Evolutionary conservation across 1,139 yeast species (phyloP).

Genomic region (Diutina siamensis): DNA sequence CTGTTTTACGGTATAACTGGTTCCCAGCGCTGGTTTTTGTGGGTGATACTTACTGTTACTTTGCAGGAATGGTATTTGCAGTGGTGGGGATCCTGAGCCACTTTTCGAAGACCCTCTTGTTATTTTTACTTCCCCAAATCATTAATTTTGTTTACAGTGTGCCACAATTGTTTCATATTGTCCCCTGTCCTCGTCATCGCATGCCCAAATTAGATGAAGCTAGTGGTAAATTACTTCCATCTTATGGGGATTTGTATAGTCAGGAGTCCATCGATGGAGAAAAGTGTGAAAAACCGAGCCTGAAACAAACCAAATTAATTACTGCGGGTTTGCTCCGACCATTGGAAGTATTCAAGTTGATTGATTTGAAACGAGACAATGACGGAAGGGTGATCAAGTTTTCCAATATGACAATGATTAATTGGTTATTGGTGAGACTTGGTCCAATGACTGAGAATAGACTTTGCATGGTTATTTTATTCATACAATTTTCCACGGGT

Average conservation of each 20-base stretch:
- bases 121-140: constrained; percentile 84
- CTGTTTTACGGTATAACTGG: constrained; percentile 70
- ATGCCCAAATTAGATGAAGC: constrained; percentile 40
- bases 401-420: constrained; percentile 81
- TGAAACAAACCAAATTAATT: not conserved
- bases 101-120: constrained; percentile 80
- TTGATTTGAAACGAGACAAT: constrained; percentile 32
- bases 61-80: constrained; percentile 98
- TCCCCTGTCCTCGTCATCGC: constrained; percentile 94
- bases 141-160: constrained; percentile 78
- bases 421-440: constrained; percentile 67
- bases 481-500: constrained; percentile 56
- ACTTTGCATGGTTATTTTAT: constrained; percentile 49
- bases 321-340: constrained; percentile 10
- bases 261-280: not conserved
- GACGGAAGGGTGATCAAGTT: constrained; percentile 32
- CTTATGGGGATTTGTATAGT: not conserved
- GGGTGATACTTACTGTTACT: constrained; percentile 96
- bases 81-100: constrained; percentile 94
- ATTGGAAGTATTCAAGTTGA: constrained; percentile 18
- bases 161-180: constrained; percentile 77
- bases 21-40: constrained; percentile 90
- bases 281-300: not conserved
- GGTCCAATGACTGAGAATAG: constrained; percentile 86
- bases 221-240: not conserved